Conservation (phyloP, 202 grass and related monocot genomes). For the Bolboschoenoplectus hybrid region DNA sequence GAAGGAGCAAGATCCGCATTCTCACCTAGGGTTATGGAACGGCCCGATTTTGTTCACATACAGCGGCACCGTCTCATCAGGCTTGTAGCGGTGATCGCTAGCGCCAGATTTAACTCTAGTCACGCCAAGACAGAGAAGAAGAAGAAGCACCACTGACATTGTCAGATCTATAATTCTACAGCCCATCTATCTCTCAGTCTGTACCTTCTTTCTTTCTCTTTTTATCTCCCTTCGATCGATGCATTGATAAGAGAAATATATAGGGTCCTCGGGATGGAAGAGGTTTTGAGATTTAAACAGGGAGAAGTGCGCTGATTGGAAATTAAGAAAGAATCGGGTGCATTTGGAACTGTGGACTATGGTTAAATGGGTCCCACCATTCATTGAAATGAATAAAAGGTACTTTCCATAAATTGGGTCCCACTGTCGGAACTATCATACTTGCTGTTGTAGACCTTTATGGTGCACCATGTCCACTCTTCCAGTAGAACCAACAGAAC, state of each 20-base stretch:
- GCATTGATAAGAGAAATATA: conserved; percentile 31
- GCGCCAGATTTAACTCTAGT: conserved; percentile 65
- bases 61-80: conserved; percentile 66
- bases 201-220: conserved; percentile 6
- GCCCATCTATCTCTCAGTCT: conserved; percentile 46
- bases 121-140: conserved; percentile 59
- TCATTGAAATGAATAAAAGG: conserved; percentile 25
- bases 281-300: neutral
- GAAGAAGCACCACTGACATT: conserved; percentile 39
- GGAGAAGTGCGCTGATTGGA: neutral
- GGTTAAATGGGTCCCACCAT: conserved; percentile 47
- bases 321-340: neutral
- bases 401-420: neutral
- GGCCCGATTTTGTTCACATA: conserved; percentile 98
- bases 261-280: conserved; percentile 12
- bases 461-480: conserved; percentile 34
- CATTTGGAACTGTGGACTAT: neutral
- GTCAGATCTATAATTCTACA: conserved; percentile 47
- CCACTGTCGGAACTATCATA: conserved; percentile 29
- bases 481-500: neutral
- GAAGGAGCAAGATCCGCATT: neutral
- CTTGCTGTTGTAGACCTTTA: conserved; percentile 40
- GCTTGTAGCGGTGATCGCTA: conserved; percentile 86
- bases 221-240: neutral
- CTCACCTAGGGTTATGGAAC: conserved; percentile 97